Percentiles rank a stretch among this genome's conserved stretches.
Conservation (phyloP, 2,329 filamentous ascomycete species). For the Trichoderma pleuroti region DNA sequence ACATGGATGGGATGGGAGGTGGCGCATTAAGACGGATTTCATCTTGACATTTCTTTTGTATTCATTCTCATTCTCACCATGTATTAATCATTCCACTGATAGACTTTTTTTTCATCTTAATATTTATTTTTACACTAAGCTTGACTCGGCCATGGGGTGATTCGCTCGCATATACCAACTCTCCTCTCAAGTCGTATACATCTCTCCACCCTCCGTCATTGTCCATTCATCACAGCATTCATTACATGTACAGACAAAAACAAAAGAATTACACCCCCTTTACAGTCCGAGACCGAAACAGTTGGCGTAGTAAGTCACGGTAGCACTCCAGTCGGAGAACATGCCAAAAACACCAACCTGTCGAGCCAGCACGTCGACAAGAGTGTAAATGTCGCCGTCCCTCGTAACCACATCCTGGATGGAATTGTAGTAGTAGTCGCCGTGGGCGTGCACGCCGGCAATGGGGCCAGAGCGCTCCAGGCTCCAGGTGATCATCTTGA, state of each 20-base stretch:
- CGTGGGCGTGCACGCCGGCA: slow-evolving; percentile 42
- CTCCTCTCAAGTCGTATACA: not conserved
- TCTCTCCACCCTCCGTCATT: not conserved
- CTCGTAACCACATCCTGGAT: slow-evolving; percentile 53
- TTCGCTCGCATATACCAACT: not conserved
- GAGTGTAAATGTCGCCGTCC: slow-evolving; percentile 63
- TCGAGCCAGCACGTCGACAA: slow-evolving; percentile 61
- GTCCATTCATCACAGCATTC: not conserved
- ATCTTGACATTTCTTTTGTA: not conserved
- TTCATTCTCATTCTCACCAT: not conserved
- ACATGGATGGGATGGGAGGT: not conserved
- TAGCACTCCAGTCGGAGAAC: slow-evolving; percentile 68
- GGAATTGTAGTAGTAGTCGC: slow-evolving; percentile 55
- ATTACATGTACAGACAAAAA: not conserved
- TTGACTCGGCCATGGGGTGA: not conserved
- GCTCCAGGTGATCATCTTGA: slow-evolving; percentile 66
- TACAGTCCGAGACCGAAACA: slow-evolving; percentile 49
- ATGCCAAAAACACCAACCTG: slow-evolving; percentile 59
- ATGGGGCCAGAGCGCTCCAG: slow-evolving; percentile 64
- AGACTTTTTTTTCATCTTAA: not conserved
- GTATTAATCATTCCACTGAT: not conserved
- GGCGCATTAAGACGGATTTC: not conserved
- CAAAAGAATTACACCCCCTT: not conserved
- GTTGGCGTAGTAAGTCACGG: slow-evolving; percentile 68
- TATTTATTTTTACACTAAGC: not conserved